A percentile compares a stretch with the other conserved stretches of the same genome.
Conservation (phyloP, 2,329 filamentous ascomycete genomes). For the Clonostachys rhizophaga region DNA sequence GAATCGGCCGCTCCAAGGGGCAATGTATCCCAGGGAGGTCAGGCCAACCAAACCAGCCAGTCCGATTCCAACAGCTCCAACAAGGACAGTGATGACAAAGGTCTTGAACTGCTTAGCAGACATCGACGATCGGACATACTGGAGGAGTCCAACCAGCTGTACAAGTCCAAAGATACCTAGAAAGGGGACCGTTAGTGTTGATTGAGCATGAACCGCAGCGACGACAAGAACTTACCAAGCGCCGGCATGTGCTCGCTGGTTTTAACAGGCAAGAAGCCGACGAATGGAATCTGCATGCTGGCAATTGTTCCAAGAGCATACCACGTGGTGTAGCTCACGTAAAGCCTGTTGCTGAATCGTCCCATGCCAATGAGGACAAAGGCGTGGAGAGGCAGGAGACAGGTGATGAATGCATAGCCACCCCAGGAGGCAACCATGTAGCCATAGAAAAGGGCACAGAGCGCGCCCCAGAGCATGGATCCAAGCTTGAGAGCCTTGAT, state of each 20-base stretch:
- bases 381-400: slow-evolving; percentile 87
- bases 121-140: slow-evolving; percentile 84
- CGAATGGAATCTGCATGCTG: slow-evolving; percentile 99
- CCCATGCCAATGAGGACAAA: slow-evolving; percentile 97
- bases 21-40: slow-evolving; percentile 85
- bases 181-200: background rate
- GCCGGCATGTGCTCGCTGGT: slow-evolving; percentile 99
- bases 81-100: slow-evolving; percentile 72
- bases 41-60: slow-evolving; percentile 77
- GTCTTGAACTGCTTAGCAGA: slow-evolving; percentile 93
- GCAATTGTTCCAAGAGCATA: slow-evolving; percentile 93
- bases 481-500: slow-evolving; percentile 97
- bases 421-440: slow-evolving; percentile 99
- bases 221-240: slow-evolving; percentile 56
- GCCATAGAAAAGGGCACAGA: slow-evolving; percentile 94
- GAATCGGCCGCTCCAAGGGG: slow-evolving; percentile 97
- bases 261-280: slow-evolving; percentile 92
- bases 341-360: slow-evolving; percentile 86
- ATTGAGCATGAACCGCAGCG: background rate
- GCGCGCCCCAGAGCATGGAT: slow-evolving; percentile 92
- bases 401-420: slow-evolving; percentile 99
- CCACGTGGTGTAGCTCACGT: slow-evolving; percentile 97
- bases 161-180: slow-evolving; percentile 90
- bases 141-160: slow-evolving; percentile 87
- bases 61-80: slow-evolving; percentile 68